Percentiles rank a stretch among this genome's conserved stretches.
Evolutionary conservation across 2,329 filamentous ascomycete species (phyloP).

Genomic region (Dactylella cylindrospora): DNA sequence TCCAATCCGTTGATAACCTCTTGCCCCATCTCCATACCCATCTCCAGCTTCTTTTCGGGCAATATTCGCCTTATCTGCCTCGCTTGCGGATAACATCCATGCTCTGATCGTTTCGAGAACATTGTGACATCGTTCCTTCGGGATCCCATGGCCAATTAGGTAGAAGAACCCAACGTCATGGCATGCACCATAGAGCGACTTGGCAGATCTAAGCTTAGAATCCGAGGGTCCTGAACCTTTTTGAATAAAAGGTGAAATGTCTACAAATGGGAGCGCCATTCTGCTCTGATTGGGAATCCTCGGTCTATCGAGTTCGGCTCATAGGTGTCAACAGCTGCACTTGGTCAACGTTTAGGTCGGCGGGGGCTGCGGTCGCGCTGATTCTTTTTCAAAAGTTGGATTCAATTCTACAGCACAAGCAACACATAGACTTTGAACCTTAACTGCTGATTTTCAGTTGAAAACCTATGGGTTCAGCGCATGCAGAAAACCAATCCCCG

Average conservation of each 20-base stretch:
- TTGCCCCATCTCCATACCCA: constrained; percentile 46
- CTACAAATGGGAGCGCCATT: constrained; percentile 39
- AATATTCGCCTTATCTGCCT: constrained; percentile 45
- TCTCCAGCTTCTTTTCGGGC: constrained; percentile 40
- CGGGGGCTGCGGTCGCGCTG: too few species aligned
- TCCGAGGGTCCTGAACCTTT: constrained; percentile 10
- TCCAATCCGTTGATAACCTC: constrained; percentile 48
- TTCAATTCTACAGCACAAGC: too few species aligned
- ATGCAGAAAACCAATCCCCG: too few species aligned
- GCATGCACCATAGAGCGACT: constrained; percentile 52
- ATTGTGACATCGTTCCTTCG: constrained; percentile 12
- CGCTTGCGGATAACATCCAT: constrained; percentile 46
- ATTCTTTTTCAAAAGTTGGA: too few species aligned
- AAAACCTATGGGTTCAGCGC: too few species aligned
- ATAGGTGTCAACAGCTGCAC: too few species aligned
- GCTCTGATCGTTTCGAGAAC: constrained; percentile 33
- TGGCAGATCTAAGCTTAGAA: constrained; percentile 49
- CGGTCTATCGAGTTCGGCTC: too few species aligned
- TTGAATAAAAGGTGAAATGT: constrained; percentile 29
- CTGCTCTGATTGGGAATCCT: too few species aligned
- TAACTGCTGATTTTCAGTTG: too few species aligned
- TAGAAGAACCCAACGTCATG: constrained; percentile 49
- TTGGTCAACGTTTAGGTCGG: too few species aligned
- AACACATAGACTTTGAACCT: too few species aligned
- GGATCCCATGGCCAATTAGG: constrained; percentile 41